Percentiles rank a stretch among this genome's conserved stretches.
phyloP scores from a whole-genome alignment of 164 flowering plant species.

The Magnolia kwangsiensis region DNA sequence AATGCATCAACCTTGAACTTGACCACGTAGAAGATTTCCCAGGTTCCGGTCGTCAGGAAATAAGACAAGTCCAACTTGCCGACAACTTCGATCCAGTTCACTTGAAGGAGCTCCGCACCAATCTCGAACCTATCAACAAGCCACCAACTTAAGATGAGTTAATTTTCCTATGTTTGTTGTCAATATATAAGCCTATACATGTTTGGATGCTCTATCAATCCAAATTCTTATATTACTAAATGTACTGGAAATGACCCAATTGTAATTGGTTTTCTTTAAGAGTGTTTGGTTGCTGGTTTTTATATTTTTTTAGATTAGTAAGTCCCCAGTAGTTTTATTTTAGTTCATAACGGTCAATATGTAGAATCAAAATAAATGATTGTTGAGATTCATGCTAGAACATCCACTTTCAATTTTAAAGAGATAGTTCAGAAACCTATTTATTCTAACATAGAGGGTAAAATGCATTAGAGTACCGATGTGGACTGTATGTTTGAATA shows the following conservation, averaged over 20 bases:
- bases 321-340: too few species aligned
- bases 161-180: too few species aligned
- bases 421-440: neutral
- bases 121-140: neutral
- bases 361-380: too few species aligned
- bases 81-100: slow-evolving; percentile 28
- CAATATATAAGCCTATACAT: too few species aligned
- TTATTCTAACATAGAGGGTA: neutral
- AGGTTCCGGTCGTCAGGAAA: neutral
- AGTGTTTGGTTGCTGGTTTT: too few species aligned
- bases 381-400: neutral
- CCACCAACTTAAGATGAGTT: neutral
- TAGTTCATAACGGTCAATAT: neutral
- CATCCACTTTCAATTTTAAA: neutral
- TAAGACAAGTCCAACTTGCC: slow-evolving; percentile 7
- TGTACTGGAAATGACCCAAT: too few species aligned
- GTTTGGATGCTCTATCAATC: neutral
- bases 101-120: slow-evolving; percentile 27
- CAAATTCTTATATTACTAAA: too few species aligned
- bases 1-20: slow-evolving; percentile 31
- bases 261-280: too few species aligned
- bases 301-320: too few species aligned
- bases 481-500: neutral
- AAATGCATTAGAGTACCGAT: neutral
- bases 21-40: slow-evolving; percentile 17